A percentile compares a stretch with the other conserved stretches of the same genome.
Evolutionary conservation across 306 rosid species (phyloP).

Genomic region (Cicer cuneatum): DNA sequence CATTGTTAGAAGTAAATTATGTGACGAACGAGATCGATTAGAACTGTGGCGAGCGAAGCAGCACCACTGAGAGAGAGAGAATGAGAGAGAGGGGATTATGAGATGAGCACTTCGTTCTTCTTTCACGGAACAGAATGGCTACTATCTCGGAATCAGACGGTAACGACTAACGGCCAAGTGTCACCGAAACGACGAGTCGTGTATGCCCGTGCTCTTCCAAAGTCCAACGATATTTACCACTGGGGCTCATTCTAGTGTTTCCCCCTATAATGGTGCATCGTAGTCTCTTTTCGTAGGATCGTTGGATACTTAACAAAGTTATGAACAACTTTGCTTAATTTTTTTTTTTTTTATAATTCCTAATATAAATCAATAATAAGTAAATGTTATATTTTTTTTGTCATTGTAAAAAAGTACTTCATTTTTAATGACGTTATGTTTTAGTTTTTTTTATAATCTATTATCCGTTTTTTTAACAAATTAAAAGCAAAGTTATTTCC

Average conservation of each 20-base stretch:
- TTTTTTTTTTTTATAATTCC: too few species aligned
- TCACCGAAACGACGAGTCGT: not conserved
- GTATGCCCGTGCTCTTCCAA: not conserved
- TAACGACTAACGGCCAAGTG: not conserved
- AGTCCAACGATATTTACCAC: not conserved
- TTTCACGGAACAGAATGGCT: not conserved
- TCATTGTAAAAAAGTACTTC: too few species aligned
- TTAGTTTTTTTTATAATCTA: too few species aligned
- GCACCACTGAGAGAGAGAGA: not conserved
- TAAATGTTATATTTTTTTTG: too few species aligned
- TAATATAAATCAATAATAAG: too few species aligned
- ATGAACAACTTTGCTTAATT: too few species aligned
- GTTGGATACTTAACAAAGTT: too few species aligned
- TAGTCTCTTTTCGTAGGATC: not conserved
- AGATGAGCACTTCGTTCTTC: not conserved
- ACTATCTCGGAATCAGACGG: not conserved
- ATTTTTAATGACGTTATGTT: too few species aligned
- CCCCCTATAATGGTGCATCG: not conserved
- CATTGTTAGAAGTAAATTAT: constrained; percentile 45
- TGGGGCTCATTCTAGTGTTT: too few species aligned
- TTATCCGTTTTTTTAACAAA: too few species aligned
- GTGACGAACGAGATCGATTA: constrained; percentile 1
- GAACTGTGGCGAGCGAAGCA: not conserved
- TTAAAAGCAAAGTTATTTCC: too few species aligned
- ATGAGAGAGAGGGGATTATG: not conserved